A percentile compares a stretch with the other conserved stretches of the same genome.
These are phyloP conservation scores for Blastobotrys chiropterorum DNA, from an alignment of 805 yeast genomes.

Conservation along the genomic window DNA sequence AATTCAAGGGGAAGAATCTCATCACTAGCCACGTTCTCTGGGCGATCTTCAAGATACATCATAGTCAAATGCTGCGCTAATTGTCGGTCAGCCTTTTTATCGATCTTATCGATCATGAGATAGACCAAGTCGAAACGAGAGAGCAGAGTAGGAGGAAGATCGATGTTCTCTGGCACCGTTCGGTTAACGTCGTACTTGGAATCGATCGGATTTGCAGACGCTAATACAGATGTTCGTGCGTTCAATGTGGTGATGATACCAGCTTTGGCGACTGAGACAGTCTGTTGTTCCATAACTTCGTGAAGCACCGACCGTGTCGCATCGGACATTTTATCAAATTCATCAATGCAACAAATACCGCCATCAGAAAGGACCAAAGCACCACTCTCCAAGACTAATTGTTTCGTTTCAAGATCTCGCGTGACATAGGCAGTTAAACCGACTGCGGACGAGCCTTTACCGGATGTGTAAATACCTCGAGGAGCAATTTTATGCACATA, in stretches of 20 bases:
- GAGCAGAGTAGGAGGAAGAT: conserved; percentile 90
- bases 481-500: conserved; percentile 98
- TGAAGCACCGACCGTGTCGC: conserved; percentile 90
- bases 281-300: conserved; percentile 99
- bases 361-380: conserved; percentile 96
- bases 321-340: conserved; percentile 96
- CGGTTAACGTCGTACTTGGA: conserved; percentile 91
- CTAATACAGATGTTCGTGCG: conserved; percentile 92
- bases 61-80: conserved; percentile 86
- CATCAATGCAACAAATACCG: conserved; percentile 98
- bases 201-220: conserved; percentile 95
- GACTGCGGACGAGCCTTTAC: conserved; percentile 98
- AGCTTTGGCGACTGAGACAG: conserved; percentile 96
- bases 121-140: conserved; percentile 95
- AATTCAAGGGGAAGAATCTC: conserved; percentile 83
- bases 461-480: conserved; percentile 95
- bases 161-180: conserved; percentile 93
- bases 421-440: conserved; percentile 97
- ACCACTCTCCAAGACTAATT: conserved; percentile 89
- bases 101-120: conserved; percentile 85
- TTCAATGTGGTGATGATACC: conserved; percentile 96
- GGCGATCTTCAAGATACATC: conserved; percentile 84
- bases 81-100: conserved; percentile 74
- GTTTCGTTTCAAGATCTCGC: conserved; percentile 88
- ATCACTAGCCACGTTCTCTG: conserved; percentile 58